Evolutionary conservation across 2,329 filamentous ascomycete genomes (phyloP).

Genomic region (Parastagonospora nodorum): DNA sequence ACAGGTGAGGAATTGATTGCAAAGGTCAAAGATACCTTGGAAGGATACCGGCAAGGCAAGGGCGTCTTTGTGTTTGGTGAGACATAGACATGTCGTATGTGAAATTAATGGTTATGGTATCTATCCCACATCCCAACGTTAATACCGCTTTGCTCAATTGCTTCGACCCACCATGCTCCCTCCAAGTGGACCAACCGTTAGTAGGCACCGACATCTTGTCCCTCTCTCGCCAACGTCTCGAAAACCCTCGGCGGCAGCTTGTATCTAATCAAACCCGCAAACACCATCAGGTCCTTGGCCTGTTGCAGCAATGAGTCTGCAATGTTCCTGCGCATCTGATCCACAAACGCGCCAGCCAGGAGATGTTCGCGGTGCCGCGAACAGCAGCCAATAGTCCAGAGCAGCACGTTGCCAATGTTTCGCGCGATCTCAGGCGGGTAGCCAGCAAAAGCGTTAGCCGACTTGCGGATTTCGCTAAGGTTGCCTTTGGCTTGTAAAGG

Average conservation of each 20-base stretch:
- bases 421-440: slow-evolving; percentile 81
- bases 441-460: slow-evolving; percentile 78
- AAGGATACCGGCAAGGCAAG: slow-evolving; percentile 86
- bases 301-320: slow-evolving; percentile 76
- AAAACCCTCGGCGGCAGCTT: slow-evolving; percentile 85
- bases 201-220: slow-evolving; percentile 47
- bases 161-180: neutral
- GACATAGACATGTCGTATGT: slow-evolving; percentile 22
- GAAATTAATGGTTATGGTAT: neutral
- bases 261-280: slow-evolving; percentile 90
- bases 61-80: slow-evolving; percentile 81
- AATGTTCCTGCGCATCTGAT: slow-evolving; percentile 58
- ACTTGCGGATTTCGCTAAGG: slow-evolving; percentile 76
- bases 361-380: slow-evolving; percentile 73
- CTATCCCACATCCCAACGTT: neutral
- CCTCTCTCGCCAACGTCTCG: slow-evolving; percentile 83
- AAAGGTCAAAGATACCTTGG: slow-evolving; percentile 80
- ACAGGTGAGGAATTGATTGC: slow-evolving; percentile 69
- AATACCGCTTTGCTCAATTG: neutral
- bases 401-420: slow-evolving; percentile 87
- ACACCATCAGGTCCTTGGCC: slow-evolving; percentile 89
- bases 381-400: slow-evolving; percentile 92
- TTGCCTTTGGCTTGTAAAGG: slow-evolving; percentile 77
- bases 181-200: slow-evolving; percentile 6
- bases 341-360: slow-evolving; percentile 73